Evolutionary conservation across 108 stramenopile genomes (phyloP).

Genomic region (Skeletonema potamos): DNA sequence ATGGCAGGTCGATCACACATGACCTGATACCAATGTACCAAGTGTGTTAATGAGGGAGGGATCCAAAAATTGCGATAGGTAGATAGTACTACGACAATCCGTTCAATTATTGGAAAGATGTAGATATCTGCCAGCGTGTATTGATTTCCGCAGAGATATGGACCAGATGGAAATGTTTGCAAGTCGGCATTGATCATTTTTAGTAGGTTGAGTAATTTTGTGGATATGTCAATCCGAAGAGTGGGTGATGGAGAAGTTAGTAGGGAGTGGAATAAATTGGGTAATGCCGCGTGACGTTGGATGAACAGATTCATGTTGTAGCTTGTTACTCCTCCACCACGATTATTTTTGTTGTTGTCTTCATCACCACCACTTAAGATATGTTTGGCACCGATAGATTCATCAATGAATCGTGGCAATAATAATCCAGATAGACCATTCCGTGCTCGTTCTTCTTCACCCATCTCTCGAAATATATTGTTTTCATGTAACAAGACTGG

Average conservation of each 20-base stretch:
- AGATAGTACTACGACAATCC: slow-evolving; percentile 37
- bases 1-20: slow-evolving; percentile 23
- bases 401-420: slow-evolving; percentile 39
- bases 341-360: not conserved
- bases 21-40: slow-evolving; percentile 28
- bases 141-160: slow-evolving; percentile 31
- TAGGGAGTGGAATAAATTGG: slow-evolving; percentile 24
- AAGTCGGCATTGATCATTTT: slow-evolving; percentile 35
- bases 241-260: slow-evolving; percentile 10
- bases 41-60: slow-evolving; percentile 20
- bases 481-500: slow-evolving; percentile 37
- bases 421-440: slow-evolving; percentile 1
- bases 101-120: slow-evolving; percentile 37
- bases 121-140: slow-evolving; percentile 38
- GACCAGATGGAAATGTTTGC: slow-evolving; percentile 23
- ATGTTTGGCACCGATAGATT: slow-evolving; percentile 22
- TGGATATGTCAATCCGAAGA: slow-evolving; percentile 15
- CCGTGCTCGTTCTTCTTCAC: not conserved
- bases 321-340: slow-evolving; percentile 12
- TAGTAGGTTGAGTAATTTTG: slow-evolving; percentile 20
- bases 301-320: slow-evolving; percentile 48
- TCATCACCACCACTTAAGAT: not conserved
- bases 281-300: slow-evolving; percentile 26
- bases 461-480: slow-evolving; percentile 20
- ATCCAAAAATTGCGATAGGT: slow-evolving; percentile 38